Evolutionary conservation across 768 basidiomycete genomes (phyloP).

Genomic region (Naematelia encephala): DNA sequence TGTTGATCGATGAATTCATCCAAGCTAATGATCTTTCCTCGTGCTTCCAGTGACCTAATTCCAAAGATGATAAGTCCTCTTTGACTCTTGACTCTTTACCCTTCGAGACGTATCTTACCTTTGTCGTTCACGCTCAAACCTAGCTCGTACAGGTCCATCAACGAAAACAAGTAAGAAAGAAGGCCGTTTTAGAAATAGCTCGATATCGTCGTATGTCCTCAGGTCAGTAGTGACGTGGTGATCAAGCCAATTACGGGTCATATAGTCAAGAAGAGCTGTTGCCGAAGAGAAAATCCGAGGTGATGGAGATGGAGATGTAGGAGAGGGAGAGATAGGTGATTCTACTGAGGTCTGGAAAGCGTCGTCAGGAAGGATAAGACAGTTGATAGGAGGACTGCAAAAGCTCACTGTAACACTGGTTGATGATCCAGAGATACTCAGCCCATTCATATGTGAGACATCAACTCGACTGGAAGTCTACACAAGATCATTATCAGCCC

Average conservation of each 20-base stretch:
- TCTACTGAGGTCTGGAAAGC: background rate
- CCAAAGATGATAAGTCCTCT: background rate
- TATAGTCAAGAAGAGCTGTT: slow-evolving; percentile 63
- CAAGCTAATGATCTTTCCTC: slow-evolving; percentile 49
- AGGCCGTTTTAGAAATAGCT: slow-evolving; percentile 74
- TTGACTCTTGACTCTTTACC: too few relatives aligned
- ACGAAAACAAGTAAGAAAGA: slow-evolving; percentile 81
- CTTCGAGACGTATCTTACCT: slow-evolving; percentile 11
- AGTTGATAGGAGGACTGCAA: too few relatives aligned
- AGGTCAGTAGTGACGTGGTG: slow-evolving; percentile 78
- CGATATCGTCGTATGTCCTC: slow-evolving; percentile 58
- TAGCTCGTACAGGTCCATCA: slow-evolving; percentile 72
- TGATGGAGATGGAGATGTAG: background rate
- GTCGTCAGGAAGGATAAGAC: too few relatives aligned
- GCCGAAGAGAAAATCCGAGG: slow-evolving; percentile 55
- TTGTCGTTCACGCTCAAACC: slow-evolving; percentile 65
- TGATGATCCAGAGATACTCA: slow-evolving; percentile 10
- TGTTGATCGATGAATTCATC: slow-evolving; percentile 72
- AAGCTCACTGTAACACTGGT: slow-evolving; percentile 2
- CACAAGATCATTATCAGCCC: slow-evolving; percentile 4
- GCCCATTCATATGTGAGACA: slow-evolving; percentile 11
- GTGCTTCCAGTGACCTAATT: background rate
- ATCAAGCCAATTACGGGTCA: slow-evolving; percentile 74
- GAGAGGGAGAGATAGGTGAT: background rate
- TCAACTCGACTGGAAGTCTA: slow-evolving; percentile 10